phyloP scores from a whole-genome alignment of 1,284 basidiomycete species.

The Rhodotorula sp. region DNA sequence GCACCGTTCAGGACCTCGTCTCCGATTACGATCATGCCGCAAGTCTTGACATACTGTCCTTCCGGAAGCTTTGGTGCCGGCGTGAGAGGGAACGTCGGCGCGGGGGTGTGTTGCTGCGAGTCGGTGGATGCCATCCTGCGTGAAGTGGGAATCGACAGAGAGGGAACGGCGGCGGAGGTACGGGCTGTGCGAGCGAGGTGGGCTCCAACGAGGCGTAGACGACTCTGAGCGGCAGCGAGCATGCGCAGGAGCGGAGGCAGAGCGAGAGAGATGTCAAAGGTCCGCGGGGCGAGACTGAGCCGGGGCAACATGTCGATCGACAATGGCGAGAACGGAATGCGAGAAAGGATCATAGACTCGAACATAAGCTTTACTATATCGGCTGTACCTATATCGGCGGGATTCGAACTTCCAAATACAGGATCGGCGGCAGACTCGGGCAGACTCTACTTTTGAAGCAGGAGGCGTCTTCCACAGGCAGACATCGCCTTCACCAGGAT shows the following conservation, averaged over 20 bases:
- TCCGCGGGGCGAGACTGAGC: too few relatives aligned
- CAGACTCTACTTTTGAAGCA: too few relatives aligned
- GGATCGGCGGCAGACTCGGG: too few relatives aligned
- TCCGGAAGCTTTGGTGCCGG: conserved; percentile 63
- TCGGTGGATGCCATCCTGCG: not conserved
- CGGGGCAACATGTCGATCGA: too few relatives aligned
- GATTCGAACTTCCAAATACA: too few relatives aligned
- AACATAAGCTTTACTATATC: too few relatives aligned
- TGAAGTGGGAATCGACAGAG: not conserved
- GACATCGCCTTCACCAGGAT: too few relatives aligned
- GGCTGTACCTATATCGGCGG: too few relatives aligned
- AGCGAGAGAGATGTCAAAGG: not conserved
- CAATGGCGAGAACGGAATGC: too few relatives aligned
- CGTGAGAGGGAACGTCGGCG: conserved; percentile 57
- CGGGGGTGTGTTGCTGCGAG: not conserved
- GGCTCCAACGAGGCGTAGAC: not conserved
- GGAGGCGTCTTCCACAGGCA: too few relatives aligned
- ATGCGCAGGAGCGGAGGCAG: not conserved
- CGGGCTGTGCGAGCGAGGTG: not conserved
- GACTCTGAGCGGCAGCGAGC: not conserved
- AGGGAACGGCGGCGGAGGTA: not conserved
- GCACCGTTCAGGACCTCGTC: conserved; percentile 55
- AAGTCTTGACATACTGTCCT: conserved; percentile 66
- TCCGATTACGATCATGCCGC: conserved; percentile 70
- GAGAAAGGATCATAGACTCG: too few relatives aligned